These are phyloP conservation scores for Botrytis elliptica DNA, from an alignment of 2,329 filamentous ascomycete genomes.

Conservation along the genomic window DNA sequence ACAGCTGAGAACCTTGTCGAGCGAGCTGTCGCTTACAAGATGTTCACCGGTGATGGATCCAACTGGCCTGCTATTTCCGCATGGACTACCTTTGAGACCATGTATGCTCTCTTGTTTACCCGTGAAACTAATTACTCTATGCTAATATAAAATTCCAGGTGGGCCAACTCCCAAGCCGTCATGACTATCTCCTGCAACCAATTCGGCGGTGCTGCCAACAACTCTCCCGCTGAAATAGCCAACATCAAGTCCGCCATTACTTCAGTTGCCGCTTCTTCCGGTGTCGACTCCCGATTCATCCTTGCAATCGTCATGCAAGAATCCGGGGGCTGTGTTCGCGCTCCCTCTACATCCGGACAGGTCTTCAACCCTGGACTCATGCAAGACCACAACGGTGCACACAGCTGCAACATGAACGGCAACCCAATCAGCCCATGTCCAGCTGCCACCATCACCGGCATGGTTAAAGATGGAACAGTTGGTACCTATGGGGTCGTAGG, in stretches of 20 bases:
- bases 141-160: neutral
- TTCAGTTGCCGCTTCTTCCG: neutral
- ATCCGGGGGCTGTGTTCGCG: slow-evolving; percentile 34
- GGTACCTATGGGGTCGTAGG: slow-evolving; percentile 26
- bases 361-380: slow-evolving; percentile 33
- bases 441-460: slow-evolving; percentile 19
- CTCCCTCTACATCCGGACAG: slow-evolving; percentile 19
- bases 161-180: slow-evolving; percentile 15
- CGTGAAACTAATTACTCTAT: neutral
- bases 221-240: slow-evolving; percentile 7
- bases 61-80: neutral
- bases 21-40: neutral
- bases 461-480: slow-evolving; percentile 37
- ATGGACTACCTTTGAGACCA: slow-evolving; percentile 15
- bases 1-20: neutral
- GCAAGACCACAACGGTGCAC: slow-evolving; percentile 30
- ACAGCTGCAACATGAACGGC: slow-evolving; percentile 26
- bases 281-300: slow-evolving; percentile 33
- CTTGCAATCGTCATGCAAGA: slow-evolving; percentile 42
- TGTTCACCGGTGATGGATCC: slow-evolving; percentile 14
- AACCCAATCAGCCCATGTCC: slow-evolving; percentile 18
- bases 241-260: neutral
- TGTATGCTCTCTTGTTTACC: neutral
- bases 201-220: slow-evolving; percentile 3
- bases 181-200: slow-evolving; percentile 11